Conservation (phyloP, 345 rosid genomes). For the Gossypioides kirkii region DNA sequence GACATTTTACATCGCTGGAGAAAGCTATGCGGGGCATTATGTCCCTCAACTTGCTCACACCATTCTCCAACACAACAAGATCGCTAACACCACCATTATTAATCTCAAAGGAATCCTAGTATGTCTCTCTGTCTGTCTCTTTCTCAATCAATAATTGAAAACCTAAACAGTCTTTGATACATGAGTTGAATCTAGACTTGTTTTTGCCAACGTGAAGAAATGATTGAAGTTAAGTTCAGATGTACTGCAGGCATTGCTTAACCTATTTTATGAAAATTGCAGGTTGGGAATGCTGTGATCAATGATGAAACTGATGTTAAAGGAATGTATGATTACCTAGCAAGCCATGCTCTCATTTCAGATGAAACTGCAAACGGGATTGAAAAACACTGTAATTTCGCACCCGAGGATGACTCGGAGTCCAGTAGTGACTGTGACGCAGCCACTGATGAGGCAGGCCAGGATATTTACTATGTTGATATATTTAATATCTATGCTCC, state of each 20-base stretch:
- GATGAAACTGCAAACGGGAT: constrained; percentile 27
- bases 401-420: constrained; percentile 25
- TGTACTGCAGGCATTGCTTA: neutral
- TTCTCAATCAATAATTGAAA: neutral
- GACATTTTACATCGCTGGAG: constrained; percentile 74
- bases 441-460: constrained; percentile 22
- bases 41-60: constrained; percentile 75
- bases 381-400: constrained; percentile 45
- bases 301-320: constrained; percentile 49
- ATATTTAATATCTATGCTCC: constrained; percentile 83
- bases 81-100: constrained; percentile 38
- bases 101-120: constrained; percentile 79
- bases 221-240: constrained; percentile 10
- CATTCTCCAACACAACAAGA: constrained; percentile 48
- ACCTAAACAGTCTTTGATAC: neutral
- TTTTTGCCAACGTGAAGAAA: neutral
- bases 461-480: constrained; percentile 31
- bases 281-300: constrained; percentile 87
- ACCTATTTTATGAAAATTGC: constrained; percentile 12
- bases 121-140: constrained; percentile 2
- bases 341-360: constrained; percentile 59
- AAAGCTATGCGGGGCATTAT: constrained; percentile 90
- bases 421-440: constrained; percentile 27
- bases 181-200: neutral
- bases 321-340: constrained; percentile 69